Base-by-base conservation (phyloP, 176 grass and related monocot species). In the Raddia guianensis region DNA sequence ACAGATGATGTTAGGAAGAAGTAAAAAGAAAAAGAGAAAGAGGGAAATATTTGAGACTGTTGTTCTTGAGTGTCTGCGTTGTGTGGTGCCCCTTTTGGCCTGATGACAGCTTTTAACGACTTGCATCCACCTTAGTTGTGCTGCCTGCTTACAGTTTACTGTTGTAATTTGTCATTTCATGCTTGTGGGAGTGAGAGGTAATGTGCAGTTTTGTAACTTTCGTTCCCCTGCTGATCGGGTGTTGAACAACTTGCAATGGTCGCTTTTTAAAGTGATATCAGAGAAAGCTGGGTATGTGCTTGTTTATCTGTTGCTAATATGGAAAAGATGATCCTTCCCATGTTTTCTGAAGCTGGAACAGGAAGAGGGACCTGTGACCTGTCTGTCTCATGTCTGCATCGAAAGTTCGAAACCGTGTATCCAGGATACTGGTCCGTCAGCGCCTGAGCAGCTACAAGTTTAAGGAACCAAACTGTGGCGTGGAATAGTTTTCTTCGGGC, bases 1-100 rank as follows among this genome's bases (percentile, higher is more conserved):
- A 83, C 66, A 87, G 73, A 72, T 78, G 76, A 77, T 40, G 9
- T 72, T 87, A 49, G 65, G 66, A 49, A 47, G 37, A 40, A 40
- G 37, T 3, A 40, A 40, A 40, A 40, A 40, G 37, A 40, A 59
- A 33, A 63, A 9, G 65, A 55, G 21, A 16, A 76, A 48, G 56
- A 6, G 55, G 64, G 43, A 15, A 48, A 75, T 8, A 54, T 66
- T 45, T 56, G 42, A 20, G 15, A 44, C 73, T 69, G 32, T 2
- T 53, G 63, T 63, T 65, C 58, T 47, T 76, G 35, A 48, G 34
- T 64, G 8, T 48, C 4, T 42, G 33, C 16, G 9, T 20, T 55
- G 63, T 33, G 42, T 44, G 72, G 20, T 56, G 54, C 35, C 20
- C 6, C 15, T 10, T 13, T 13, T 54, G 16, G 42, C 33, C 12